phyloP scores from a whole-genome alignment of 2,329 filamentous ascomycete genomes.

The Ceratocystis colombiana region DNA sequence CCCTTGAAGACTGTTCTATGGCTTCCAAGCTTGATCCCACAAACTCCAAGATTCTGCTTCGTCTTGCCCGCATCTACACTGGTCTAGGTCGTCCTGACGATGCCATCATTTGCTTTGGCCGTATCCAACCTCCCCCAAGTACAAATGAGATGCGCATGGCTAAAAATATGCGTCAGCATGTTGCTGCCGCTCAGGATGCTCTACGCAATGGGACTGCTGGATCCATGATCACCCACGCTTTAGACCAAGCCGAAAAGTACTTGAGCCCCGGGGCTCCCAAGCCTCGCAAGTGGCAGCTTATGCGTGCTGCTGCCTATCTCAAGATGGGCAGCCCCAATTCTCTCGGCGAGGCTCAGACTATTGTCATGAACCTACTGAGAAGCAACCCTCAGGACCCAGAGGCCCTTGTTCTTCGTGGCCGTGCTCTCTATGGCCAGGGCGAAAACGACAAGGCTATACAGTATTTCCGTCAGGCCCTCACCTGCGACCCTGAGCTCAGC shows the following conservation, averaged over 20 bases:
- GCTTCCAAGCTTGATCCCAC: slow-evolving; percentile 74
- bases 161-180: slow-evolving; percentile 71
- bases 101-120: slow-evolving; percentile 69
- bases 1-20: slow-evolving; percentile 74
- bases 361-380: slow-evolving; percentile 78
- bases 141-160: slow-evolving; percentile 79
- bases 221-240: slow-evolving; percentile 83
- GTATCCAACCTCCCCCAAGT: slow-evolving; percentile 69
- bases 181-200: slow-evolving; percentile 68
- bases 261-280: slow-evolving; percentile 65
- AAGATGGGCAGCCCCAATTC: slow-evolving; percentile 87
- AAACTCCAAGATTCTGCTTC: slow-evolving; percentile 79
- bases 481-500: slow-evolving; percentile 82
- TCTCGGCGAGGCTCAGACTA: slow-evolving; percentile 81
- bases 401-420: slow-evolving; percentile 78
- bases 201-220: slow-evolving; percentile 65
- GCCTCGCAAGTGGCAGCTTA: slow-evolving; percentile 86
- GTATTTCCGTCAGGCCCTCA: slow-evolving; percentile 81
- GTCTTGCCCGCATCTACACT: slow-evolving; percentile 82
- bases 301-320: slow-evolving; percentile 83
- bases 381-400: slow-evolving; percentile 87
- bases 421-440: slow-evolving; percentile 78
- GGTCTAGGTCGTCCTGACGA: slow-evolving; percentile 77
- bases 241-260: slow-evolving; percentile 78
- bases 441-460: slow-evolving; percentile 93